phyloP scores from a whole-genome alignment of 495 filamentous ascomycete species.

The Hypoxylon lienhwacheense region DNA sequence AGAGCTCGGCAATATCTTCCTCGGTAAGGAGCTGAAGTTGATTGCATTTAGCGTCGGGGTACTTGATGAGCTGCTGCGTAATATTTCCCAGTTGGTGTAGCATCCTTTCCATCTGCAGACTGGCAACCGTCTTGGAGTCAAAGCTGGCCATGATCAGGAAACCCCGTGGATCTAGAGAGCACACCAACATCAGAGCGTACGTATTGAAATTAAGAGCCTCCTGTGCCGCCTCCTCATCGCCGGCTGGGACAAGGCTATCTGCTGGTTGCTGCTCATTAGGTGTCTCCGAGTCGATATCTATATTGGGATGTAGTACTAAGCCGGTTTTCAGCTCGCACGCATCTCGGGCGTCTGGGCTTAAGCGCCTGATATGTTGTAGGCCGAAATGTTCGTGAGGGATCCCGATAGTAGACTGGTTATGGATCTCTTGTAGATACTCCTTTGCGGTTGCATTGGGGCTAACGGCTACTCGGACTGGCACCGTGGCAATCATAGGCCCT shows the following conservation, averaged over 20 bases:
- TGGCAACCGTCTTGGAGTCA: conserved; percentile 51
- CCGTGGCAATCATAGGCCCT: conserved; percentile 65
- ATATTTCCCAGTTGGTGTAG: conserved; percentile 38
- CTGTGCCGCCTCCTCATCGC: conserved; percentile 56
- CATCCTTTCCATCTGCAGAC: conserved; percentile 38
- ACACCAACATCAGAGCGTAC: conserved; percentile 66
- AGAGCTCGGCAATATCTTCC: conserved; percentile 20
- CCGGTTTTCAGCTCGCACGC: conserved; percentile 62
- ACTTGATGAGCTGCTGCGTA: conserved; percentile 38
- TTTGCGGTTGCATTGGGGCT: conserved; percentile 31
- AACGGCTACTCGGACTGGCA: conserved; percentile 60
- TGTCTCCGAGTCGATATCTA: conserved; percentile 34
- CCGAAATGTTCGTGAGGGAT: conserved; percentile 69
- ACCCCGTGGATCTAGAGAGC: conserved; percentile 57
- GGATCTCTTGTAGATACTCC: conserved; percentile 54
- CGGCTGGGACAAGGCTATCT: conserved; percentile 54
- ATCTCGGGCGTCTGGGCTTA: conserved; percentile 62
- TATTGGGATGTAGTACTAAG: conserved; percentile 51
- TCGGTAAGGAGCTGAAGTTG: conserved; percentile 37
- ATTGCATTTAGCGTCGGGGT: conserved; percentile 31
- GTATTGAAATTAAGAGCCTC: conserved; percentile 70
- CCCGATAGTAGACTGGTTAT: conserved; percentile 54
- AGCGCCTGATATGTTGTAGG: conserved; percentile 66
- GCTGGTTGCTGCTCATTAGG: conserved; percentile 44
- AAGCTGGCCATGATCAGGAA: conserved; percentile 65